Conservation (phyloP, 257 asterid genomes). For the Solanum dulcamara region DNA sequence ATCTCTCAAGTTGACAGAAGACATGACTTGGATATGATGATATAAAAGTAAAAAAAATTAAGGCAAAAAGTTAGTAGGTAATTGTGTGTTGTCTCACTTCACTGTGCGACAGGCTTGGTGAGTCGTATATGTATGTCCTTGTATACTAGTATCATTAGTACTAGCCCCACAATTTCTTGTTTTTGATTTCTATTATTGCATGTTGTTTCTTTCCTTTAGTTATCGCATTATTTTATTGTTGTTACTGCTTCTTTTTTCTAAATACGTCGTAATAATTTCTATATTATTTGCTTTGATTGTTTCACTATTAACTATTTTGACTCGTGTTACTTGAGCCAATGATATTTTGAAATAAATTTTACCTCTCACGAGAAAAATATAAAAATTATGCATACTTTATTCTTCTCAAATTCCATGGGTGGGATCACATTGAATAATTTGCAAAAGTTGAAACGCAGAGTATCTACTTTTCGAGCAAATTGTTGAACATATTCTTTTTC, state of each 20-base stretch:
- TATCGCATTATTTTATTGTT: neutral
- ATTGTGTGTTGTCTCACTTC: neutral
- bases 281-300: neutral
- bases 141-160: neutral
- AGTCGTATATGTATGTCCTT: neutral
- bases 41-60: neutral
- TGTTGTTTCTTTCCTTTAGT: neutral
- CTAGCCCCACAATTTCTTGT: no score
- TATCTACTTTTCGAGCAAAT: neutral
- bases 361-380: neutral
- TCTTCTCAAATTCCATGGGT: neutral
- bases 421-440: neutral
- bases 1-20: neutral
- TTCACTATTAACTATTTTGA: neutral
- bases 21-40: neutral
- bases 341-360: neutral
- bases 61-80: neutral
- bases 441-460: neutral
- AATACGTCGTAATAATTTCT: neutral
- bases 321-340: fast-evolving
- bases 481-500: neutral
- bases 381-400: no score
- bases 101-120: neutral
- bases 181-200: no score
- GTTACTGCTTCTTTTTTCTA: neutral